Evolutionary conservation across 2,329 filamentous ascomycete genomes (phyloP), one percentile per base, ranked within the genome.

Genomic region (Ceratocystis colombiana): DNA sequence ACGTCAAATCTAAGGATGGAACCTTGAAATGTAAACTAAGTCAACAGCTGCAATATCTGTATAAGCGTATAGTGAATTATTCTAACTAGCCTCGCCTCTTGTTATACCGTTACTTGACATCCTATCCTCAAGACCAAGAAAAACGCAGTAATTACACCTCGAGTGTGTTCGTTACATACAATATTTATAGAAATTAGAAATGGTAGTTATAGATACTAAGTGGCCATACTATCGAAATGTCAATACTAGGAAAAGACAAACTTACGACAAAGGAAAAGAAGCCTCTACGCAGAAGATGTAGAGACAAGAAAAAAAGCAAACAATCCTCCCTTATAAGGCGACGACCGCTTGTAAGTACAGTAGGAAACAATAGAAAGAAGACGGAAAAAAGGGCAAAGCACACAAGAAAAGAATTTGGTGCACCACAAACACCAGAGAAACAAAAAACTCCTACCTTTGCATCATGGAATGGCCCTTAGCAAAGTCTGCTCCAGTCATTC

Each of bases 231-330:
- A 25, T 25, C n/a, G n/a, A 50, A 4, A 50, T 41, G 37, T 1
- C 3, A 15, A 41, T 12, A 41, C 37, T 41, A 41, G 37, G 10
- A 6, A 22, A 25, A 22, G 48, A 20, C 15, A 45, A 45, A 63
- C 22, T 45, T 22, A 33, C 2, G 7, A 45, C 46, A 46, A 25
- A 17, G 15, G 33, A 22, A 7, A 50, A 48, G 5, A 48, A 63
- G 25, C 12, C 17, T 48, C 50, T 25, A 66, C n/a, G 30, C n/a
- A 57, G 33, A 53, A 45, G 28, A 48, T 50, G 59, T 46, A 64
- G 12, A 59, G 33, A 53, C 57, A 45, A 62, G 48, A 64, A 30
- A 55, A 10, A 66, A 45, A 1, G 65, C 28, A 68, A 50, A 25
- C 41, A 46, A 44, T 25, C 28, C 53, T 57, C 53, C 53, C 53